Evolutionary conservation across 352 stramenopile genomes (phyloP), one percentile per base, ranked within the genome.

Genomic region (Globisporangium megalacanthum): DNA sequence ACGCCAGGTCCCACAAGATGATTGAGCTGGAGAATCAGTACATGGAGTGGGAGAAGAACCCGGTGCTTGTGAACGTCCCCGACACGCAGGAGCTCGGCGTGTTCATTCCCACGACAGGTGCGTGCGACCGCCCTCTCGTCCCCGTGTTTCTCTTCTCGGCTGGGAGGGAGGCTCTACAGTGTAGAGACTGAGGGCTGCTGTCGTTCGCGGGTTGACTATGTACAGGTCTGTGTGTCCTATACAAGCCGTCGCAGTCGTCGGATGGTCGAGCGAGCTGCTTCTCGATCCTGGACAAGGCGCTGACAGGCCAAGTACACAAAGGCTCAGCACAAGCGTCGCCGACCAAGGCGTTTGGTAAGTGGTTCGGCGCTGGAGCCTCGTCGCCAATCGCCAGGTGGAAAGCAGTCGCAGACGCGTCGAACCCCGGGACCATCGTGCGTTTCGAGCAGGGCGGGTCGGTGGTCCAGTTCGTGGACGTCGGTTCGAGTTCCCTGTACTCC

Each of bases 1-100:
- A 22, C 25, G 6, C 6, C 13, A 86, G 78, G 42, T 66, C 62
- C 15, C 76, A 86, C 60, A 79, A 54, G 17, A 65, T 83, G 7
- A 60, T 86, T 22, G 79, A 89, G 54, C 70, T 89, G 33, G 79
- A 89, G 60, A 82, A 65, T 39, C 70, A 86, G 51, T 79, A 83
- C 54, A 87, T 86, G 76, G 72, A 83, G 15, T 87, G 73, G 72
- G 79, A 87, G 42, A 54, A 56, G 3, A 68, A 70, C 19, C 79
- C 79, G 0, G 63, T 87, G 19, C 62, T 89, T 15, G 58, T 86
- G 15, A 75, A 64, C n/a, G 54, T 87, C 33, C 63, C 70, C 6
- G 54, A 66, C 14, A 69, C 69, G 48, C 45, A 66, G 25, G 70
- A 89, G 22, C 39, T 89, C 49, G 79, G 62, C 2, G 63, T 86